These are phyloP conservation scores for Metroxylon sagu DNA, from an alignment of 176 grass and related monocot genomes.

Conservation along the genomic window DNA sequence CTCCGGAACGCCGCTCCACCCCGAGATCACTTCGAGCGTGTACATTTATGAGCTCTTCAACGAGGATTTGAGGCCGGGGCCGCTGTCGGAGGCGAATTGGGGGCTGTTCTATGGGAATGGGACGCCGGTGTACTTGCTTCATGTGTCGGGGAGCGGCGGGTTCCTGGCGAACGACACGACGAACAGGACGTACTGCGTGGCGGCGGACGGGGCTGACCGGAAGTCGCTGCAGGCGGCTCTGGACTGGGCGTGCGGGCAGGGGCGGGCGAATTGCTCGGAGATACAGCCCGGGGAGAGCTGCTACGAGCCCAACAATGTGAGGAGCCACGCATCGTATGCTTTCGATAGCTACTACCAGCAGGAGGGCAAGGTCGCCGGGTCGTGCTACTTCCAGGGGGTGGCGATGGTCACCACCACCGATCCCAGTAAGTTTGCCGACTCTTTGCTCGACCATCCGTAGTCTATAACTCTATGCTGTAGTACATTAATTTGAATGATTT, in stretches of 20 bases:
- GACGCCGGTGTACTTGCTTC: slow-evolving; percentile 78
- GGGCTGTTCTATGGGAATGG: slow-evolving; percentile 95
- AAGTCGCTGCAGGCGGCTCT: slow-evolving; percentile 87
- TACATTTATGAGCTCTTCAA: slow-evolving; percentile 98
- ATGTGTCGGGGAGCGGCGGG: slow-evolving; percentile 51
- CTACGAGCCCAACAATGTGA: slow-evolving; percentile 69
- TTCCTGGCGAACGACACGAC: slow-evolving; percentile 92
- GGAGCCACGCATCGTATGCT: slow-evolving; percentile 74
- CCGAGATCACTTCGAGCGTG: slow-evolving; percentile 44
- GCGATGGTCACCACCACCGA: slow-evolving; percentile 92
- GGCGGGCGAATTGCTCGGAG: slow-evolving; percentile 70
- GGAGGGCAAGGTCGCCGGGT: slow-evolving; percentile 56
- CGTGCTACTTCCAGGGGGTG: slow-evolving; percentile 85
- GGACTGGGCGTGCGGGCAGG: slow-evolving; percentile 93
- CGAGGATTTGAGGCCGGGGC: slow-evolving; percentile 80
- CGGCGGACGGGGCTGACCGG: slow-evolving; percentile 61
- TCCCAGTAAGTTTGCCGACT: slow-evolving; percentile 57
- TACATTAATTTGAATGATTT: too few species aligned
- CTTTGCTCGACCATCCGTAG: too few species aligned
- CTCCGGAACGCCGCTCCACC: slow-evolving; percentile 75
- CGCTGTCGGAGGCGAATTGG: slow-evolving; percentile 81
- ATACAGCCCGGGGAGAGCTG: slow-evolving; percentile 77
- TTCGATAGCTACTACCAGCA: slow-evolving; percentile 88
- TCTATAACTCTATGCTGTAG: too few species aligned
- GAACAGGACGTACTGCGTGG: slow-evolving; percentile 77